Evolutionary conservation across 768 basidiomycete species (phyloP), one percentile per base, ranked within the genome.

Genomic region (Ephemerocybe angulata): DNA sequence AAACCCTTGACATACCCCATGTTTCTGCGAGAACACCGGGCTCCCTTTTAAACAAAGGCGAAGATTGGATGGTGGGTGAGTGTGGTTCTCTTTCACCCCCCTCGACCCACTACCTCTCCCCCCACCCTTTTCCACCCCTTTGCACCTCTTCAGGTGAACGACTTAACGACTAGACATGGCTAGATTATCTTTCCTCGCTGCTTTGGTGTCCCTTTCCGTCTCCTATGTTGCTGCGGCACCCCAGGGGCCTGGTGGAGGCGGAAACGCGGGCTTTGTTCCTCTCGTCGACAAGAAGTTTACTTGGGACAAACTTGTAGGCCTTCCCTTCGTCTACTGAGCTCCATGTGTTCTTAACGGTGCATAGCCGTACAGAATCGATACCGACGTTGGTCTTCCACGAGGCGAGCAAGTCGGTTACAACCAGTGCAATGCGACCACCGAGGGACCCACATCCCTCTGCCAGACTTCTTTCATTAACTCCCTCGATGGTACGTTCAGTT

Each of bases 351-450:
- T 35, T 24, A 46, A 22, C 21, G 41, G 22, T n/a, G n/a, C n/a
- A 33, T 21, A 56, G 55, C 55, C 55, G 4, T 56, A 56, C 50
- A 56, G 51, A 25, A 35, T 56, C n/a, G 50, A 56, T n/a, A 56
- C 55, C 28, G 55, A 56, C 30, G 41, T 35, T 24, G 47, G 50
- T 30, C 55, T 70, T 10, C 65, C 67, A 53, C 64, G 69, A 50
- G 69, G 69, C 22, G 50, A 69, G 17, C 86, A 87, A 63, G 64
- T 60, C 25, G 86, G 86, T 21, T 85, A 83, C 74, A 85, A 84
- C 65, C 56, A 68, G 6, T 86, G 84, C 66, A 87, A 86, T 67
- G 76, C 79, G 1, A 81, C 83, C 24, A 86, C 85, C 71, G 83
- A 66, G 75, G 72, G 60, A 80, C 77, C n/a, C 49, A 15, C 72